These are phyloP conservation scores for Aspergillus costaricaensis DNA, from an alignment of 2,329 filamentous ascomycete genomes.

Conservation along the genomic window DNA sequence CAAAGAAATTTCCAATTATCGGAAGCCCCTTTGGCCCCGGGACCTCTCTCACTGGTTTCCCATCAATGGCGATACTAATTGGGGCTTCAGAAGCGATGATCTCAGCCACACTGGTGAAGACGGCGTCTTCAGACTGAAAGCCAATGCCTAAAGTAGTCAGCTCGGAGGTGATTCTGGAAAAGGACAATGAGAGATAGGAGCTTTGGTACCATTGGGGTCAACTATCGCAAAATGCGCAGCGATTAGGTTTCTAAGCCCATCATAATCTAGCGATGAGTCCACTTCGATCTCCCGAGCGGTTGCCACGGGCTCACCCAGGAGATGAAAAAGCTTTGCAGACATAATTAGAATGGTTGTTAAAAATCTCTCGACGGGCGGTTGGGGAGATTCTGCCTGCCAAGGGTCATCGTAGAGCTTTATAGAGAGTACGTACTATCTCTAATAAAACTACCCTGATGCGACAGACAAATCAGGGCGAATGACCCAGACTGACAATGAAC, in stretches of 20 bases:
- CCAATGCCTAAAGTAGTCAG: conserved; percentile 19
- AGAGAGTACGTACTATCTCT: not conserved
- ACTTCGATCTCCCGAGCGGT: conserved; percentile 25
- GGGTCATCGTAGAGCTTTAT: not conserved
- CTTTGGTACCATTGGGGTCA: conserved; percentile 27
- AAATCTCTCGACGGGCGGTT: not conserved
- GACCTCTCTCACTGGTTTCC: conserved; percentile 30
- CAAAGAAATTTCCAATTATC: conserved; percentile 56
- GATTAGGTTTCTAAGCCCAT: conserved; percentile 25
- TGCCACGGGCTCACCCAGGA: conserved; percentile 23
- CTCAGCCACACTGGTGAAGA: conserved; percentile 21
- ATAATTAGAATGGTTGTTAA: conserved; percentile 6
- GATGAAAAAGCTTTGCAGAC: conserved; percentile 24
- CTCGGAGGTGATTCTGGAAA: not conserved
- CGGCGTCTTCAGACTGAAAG: conserved; percentile 19
- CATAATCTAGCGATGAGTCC: conserved; percentile 21
- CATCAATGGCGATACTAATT: conserved; percentile 32
- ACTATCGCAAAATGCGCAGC: conserved; percentile 36
- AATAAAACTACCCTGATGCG: not conserved
- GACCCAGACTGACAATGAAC: not conserved
- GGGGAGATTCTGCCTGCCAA: not conserved
- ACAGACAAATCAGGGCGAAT: not conserved
- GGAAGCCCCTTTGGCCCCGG: conserved; percentile 29
- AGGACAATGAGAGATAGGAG: not conserved
- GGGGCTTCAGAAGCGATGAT: conserved; percentile 15